Evolutionary conservation across 805 yeast species (phyloP).

Genomic region (Pichia deserticola): DNA sequence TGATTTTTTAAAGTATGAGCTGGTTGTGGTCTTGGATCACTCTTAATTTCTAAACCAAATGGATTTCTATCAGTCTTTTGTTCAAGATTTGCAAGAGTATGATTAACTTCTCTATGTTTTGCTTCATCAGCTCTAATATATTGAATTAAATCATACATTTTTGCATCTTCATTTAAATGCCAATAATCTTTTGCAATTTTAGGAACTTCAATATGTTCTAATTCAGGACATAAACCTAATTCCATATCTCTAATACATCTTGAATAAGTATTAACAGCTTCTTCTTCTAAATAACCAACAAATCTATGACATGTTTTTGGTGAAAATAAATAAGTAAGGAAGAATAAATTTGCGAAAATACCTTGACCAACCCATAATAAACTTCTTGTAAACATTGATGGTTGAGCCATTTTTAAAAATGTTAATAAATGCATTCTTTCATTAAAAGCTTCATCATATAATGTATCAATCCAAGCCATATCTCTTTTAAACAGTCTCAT

Average conservation of each 20-base stretch:
- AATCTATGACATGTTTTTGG: conserved; percentile 68
- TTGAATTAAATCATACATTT: conserved; percentile 51
- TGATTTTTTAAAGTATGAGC: conserved; percentile 18
- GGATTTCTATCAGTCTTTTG: conserved; percentile 55
- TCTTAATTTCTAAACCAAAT: conserved; percentile 41
- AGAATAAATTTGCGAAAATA: conserved; percentile 59
- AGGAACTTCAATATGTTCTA: conserved; percentile 41
- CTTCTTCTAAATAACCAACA: conserved; percentile 74
- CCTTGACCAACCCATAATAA: conserved; percentile 62
- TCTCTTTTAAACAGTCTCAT: conserved; percentile 56
- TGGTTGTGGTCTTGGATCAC: conserved; percentile 24
- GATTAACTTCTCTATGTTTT: conserved; percentile 74
- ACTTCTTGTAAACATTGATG: conserved; percentile 47
- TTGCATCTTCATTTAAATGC: conserved; percentile 45
- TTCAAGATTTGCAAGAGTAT: conserved; percentile 59
- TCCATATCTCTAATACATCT: conserved; percentile 51
- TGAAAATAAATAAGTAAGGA: conserved; percentile 46
- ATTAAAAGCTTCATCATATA: conserved; percentile 69
- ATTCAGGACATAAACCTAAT: conserved; percentile 40
- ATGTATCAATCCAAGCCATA: conserved; percentile 68
- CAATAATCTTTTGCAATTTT: conserved; percentile 58
- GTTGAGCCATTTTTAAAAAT: conserved; percentile 56
- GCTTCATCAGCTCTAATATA: conserved; percentile 72
- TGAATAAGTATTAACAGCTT: conserved; percentile 64
- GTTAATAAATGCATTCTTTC: conserved; percentile 73